A percentile compares a stretch with the other conserved stretches of the same genome.
These are phyloP conservation scores for Trichoderma citrinoviride DNA, from an alignment of 2,329 filamentous ascomycete species.

Conservation along the genomic window DNA sequence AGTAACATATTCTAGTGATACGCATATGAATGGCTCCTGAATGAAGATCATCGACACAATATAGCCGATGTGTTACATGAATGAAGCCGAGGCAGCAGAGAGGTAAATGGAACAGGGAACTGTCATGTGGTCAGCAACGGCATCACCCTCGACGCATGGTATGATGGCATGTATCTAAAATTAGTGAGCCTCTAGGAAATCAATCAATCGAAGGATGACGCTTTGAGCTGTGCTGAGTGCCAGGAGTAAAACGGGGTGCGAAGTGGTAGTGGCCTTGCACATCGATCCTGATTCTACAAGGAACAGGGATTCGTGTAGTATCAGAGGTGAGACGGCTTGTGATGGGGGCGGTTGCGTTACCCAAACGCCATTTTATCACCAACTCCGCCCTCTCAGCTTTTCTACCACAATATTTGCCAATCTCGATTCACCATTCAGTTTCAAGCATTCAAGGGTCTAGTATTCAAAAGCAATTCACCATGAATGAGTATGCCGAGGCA, in stretches of 20 bases:
- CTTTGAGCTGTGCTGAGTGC: background rate
- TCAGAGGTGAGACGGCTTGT: background rate
- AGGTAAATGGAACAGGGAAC: background rate
- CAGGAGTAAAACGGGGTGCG: background rate
- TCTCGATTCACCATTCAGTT: too few relatives aligned
- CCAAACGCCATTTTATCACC: background rate
- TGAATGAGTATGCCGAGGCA: background rate
- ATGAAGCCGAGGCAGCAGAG: background rate
- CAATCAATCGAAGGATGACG: too few relatives aligned
- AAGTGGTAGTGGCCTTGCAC: background rate
- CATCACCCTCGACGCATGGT: background rate
- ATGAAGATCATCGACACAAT: background rate
- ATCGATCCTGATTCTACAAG: background rate
- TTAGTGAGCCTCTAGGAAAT: background rate
- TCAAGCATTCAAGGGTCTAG: background rate
- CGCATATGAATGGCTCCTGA: background rate
- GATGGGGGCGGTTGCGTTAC: background rate
- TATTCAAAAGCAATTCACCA: background rate
- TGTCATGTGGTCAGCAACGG: background rate
- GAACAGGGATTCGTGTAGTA: background rate
- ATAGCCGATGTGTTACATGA: background rate
- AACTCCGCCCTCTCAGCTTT: background rate
- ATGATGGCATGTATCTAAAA: too few relatives aligned
- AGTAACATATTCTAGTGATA: too few relatives aligned
- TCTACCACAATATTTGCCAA: background rate